Evolutionary conservation across 75 land plant species (phyloP), one percentile per base, ranked within the genome.

Genomic region (Cupressus sempervirens): DNA sequence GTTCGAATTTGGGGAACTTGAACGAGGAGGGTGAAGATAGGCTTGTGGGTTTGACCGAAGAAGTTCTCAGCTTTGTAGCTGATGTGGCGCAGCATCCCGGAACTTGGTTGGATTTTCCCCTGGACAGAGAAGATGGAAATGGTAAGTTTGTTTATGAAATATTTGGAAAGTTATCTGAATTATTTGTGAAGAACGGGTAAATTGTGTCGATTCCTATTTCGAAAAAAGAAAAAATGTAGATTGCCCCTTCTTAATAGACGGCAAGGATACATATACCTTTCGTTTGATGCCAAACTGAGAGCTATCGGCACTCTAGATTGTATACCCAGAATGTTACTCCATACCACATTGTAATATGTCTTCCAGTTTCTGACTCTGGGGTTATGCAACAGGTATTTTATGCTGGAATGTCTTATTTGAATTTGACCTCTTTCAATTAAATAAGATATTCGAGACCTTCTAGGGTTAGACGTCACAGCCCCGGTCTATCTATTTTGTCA

Each of bases 61-160:
- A 88, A 62, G 90, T 89, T 34, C 80, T 85, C 8, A 58, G 86
- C 20, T 89, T 89, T 74, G 90, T 84, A 4, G 86, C 72, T 81
- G 82, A 82, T 41, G 81, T 89, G 53, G 54, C 89, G 46, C 81
- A 84, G 86, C 90, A 89, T 58, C 90, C 90, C 13, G 90, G 89
- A 86, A 89, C 90, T 50, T 89, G 90, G 90, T 38, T 89, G 67
- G 90, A 89, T 82, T 89, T 89, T 43, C 90, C 90, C 30, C 40
- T 85, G 58, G 89, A 84, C 38, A 65, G 67, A 29, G 90, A 88
- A 32, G 86, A 88, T 70, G 86, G 84, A 52, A 85, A 83, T 38
- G 89, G 89, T 88, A 88, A 48, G 88, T 18, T 12, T 77, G 7
- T 56, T 16, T 4, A 7, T 18, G 4, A 18, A 56, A 16, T 15